Evolutionary conservation across 2,329 filamentous ascomycete species (phyloP).

Genomic region (Paecilomyces variotii): DNA sequence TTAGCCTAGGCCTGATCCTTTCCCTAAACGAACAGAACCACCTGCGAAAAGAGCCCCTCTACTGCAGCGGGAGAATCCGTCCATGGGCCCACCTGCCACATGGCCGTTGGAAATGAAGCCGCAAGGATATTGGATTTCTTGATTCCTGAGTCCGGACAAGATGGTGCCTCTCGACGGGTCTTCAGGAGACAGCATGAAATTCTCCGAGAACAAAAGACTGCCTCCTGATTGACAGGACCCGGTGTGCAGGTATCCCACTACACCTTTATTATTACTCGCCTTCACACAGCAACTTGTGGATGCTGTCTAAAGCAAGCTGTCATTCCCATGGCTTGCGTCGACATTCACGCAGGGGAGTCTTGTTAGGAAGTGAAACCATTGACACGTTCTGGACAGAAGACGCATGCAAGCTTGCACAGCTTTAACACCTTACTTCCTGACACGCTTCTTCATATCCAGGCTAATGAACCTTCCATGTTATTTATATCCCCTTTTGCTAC

Average conservation of each 20-base stretch:
- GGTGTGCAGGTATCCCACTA: not conserved
- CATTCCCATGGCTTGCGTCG: not conserved
- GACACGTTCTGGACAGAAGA: not conserved
- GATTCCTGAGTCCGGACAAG: not conserved
- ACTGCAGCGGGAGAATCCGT: slow-evolving; percentile 20
- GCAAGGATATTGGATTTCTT: not conserved
- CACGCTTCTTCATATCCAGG: not conserved
- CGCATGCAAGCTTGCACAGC: not conserved
- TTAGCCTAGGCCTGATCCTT: not conserved
- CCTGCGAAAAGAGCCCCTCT: not conserved
- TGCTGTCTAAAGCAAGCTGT: not conserved
- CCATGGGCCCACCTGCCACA: slow-evolving; percentile 23
- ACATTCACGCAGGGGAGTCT: not conserved
- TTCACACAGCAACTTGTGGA: not conserved
- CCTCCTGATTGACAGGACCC: not conserved
- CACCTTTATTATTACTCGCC: not conserved
- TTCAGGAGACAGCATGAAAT: not conserved
- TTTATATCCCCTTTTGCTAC: not conserved
- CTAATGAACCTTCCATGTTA: not conserved
- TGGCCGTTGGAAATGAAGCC: slow-evolving; percentile 12
- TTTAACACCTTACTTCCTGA: not conserved
- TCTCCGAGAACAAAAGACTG: not conserved
- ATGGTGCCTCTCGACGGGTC: not conserved
- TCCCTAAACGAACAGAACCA: not conserved
- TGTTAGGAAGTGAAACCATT: not conserved